phyloP scores from a whole-genome alignment of 2,329 filamentous ascomycete species.

The Cercospora sp. region DNA sequence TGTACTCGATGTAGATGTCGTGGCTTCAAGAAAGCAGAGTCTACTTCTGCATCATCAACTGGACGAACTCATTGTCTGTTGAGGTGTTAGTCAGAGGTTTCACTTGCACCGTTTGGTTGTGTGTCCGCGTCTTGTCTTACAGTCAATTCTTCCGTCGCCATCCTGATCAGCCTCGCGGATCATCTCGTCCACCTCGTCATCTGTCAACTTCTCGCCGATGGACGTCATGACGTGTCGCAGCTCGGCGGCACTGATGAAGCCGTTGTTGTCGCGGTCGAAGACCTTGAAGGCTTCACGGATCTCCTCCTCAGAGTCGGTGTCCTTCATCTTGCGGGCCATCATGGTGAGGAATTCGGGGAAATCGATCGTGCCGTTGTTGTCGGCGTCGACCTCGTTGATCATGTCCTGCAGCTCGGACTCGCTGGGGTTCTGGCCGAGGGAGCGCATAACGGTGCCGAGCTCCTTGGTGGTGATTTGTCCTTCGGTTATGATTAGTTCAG shows the following conservation, averaged over 20 bases:
- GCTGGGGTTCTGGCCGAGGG: constrained; percentile 63
- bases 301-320: constrained; percentile 63
- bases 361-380: constrained; percentile 66
- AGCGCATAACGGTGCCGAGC: constrained; percentile 64
- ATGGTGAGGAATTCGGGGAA: constrained; percentile 67
- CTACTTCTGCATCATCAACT: constrained; percentile 59
- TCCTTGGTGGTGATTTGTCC: constrained; percentile 65
- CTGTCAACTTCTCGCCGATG: constrained; percentile 64
- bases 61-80: constrained; percentile 57
- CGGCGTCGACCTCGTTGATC: constrained; percentile 66
- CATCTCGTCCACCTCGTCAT: constrained; percentile 66
- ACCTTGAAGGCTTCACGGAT: constrained; percentile 66
- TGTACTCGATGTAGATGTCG: constrained; percentile 7
- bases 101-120: background rate
- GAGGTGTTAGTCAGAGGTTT: constrained; percentile 5
- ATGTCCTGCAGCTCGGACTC: constrained; percentile 65
- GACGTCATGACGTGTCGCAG: constrained; percentile 64
- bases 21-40: background rate
- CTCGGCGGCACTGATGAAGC: constrained; percentile 64
- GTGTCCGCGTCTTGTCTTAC: constrained; percentile 42
- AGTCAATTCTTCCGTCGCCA: constrained; percentile 65
- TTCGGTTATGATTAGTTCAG: constrained; percentile 31
- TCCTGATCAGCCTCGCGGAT: constrained; percentile 65
- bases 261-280: constrained; percentile 66
- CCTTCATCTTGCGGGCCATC: constrained; percentile 65